These are phyloP conservation scores for Pugionium dolabratum DNA, from an alignment of 345 rosid species.

Conservation along the genomic window DNA sequence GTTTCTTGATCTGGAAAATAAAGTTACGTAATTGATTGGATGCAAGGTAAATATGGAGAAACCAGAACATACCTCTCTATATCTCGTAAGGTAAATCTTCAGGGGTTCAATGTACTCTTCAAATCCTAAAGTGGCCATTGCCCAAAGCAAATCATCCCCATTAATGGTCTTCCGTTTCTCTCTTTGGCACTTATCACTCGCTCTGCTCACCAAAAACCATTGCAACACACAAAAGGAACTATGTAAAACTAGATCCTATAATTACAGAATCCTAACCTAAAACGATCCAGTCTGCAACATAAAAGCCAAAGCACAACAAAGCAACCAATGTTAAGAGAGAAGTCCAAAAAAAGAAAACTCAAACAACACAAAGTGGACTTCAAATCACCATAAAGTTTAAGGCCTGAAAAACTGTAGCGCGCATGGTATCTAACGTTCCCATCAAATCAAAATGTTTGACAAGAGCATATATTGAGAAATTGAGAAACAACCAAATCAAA, in stretches of 20 bases:
- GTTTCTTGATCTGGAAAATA: not conserved
- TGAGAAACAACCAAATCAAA: not conserved
- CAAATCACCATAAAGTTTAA: conserved; percentile 10
- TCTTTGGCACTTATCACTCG: conserved; percentile 97
- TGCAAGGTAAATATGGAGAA: conserved; percentile 3
- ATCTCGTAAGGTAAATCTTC: conserved; percentile 70
- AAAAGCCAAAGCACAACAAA: conserved; percentile 14
- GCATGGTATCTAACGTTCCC: not conserved
- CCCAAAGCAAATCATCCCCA: conserved; percentile 96
- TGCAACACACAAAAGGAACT: not conserved
- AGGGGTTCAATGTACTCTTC: conserved; percentile 96
- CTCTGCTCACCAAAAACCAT: conserved; percentile 51
- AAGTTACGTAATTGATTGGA: not conserved
- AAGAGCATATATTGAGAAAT: no score
- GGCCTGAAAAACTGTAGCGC: not conserved
- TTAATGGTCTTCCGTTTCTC: conserved; percentile 97
- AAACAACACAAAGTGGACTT: conserved; percentile 6
- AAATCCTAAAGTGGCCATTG: conserved; percentile 95
- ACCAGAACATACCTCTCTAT: conserved; percentile 63
- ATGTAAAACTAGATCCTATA: not conserved
- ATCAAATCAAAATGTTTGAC: no score
- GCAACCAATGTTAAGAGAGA: no score
- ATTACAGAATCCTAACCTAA: no score
- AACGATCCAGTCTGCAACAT: not conserved
- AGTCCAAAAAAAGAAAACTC: not conserved